phyloP scores from a whole-genome alignment of 768 basidiomycete genomes.

The Scleroderma bovista region DNA sequence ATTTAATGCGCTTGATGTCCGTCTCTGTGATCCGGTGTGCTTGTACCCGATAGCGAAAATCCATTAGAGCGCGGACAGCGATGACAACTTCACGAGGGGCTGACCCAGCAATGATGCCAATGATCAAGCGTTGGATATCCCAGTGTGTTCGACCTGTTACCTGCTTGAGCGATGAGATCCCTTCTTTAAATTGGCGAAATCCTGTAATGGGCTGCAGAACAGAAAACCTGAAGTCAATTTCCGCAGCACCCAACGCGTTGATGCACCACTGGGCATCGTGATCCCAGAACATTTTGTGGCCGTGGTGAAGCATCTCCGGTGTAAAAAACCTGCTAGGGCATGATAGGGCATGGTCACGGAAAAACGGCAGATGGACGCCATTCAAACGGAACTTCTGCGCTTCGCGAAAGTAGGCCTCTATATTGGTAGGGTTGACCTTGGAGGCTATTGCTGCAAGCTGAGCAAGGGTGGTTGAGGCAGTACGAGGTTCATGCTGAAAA shows the following conservation, averaged over 20 bases:
- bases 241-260: conserved; percentile 10
- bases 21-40: conserved; percentile 20
- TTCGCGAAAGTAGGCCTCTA: conserved; percentile 1
- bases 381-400: background rate
- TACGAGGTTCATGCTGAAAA: conserved; percentile 22
- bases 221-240: conserved; percentile 24
- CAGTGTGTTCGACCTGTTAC: conserved; percentile 22
- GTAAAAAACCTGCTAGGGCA: conserved; percentile 31
- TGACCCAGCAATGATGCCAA: conserved; percentile 31
- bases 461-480: conserved; percentile 14
- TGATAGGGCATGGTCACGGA: conserved; percentile 30
- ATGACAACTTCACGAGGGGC: conserved; percentile 24
- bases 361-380: conserved; percentile 27
- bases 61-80: too few relatives aligned
- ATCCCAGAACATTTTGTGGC: conserved; percentile 30
- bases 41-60: too few relatives aligned
- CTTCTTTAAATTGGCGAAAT: too few relatives aligned
- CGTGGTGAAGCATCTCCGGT: conserved; percentile 35
- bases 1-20: conserved; percentile 3
- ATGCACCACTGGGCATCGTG: conserved; percentile 21
- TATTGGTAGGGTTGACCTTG: background rate
- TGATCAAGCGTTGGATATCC: conserved; percentile 22
- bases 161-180: too few relatives aligned
- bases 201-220: conserved; percentile 15
- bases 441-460: conserved; percentile 3